Evolutionary conservation across 345 rosid species (phyloP).

Genomic region (Psidium guajava): DNA sequence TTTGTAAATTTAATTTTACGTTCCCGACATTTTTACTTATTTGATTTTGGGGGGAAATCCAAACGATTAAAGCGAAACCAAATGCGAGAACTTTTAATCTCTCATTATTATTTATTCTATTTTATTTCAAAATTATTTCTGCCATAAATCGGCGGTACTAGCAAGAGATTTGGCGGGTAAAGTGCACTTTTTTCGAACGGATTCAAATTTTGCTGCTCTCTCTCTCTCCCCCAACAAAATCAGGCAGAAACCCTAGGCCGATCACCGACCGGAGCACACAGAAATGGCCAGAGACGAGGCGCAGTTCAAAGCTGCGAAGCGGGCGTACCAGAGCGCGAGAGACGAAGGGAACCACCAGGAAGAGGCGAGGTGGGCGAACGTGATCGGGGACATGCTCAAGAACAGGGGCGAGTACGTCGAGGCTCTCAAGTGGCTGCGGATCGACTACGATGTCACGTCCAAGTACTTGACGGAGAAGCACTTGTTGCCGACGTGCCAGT

Average conservation of each 20-base stretch:
- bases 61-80: too few species aligned
- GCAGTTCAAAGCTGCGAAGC: constrained; percentile 44
- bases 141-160: not conserved
- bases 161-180: not conserved
- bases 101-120: not conserved
- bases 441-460: constrained; percentile 61
- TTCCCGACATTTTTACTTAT: not conserved
- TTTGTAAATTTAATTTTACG: not conserved
- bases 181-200: not conserved
- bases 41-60: not conserved
- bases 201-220: not conserved
- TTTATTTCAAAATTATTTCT: not conserved
- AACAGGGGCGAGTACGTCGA: constrained; percentile 82
- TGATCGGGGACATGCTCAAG: constrained; percentile 68
- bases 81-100: not conserved
- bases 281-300: constrained; percentile 40
- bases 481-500: constrained; percentile 77
- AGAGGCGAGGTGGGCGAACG: constrained; percentile 94
- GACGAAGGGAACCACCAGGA: constrained; percentile 69
- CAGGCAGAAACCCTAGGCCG: not conserved
- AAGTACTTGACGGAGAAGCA: constrained; percentile 65
- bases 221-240: not conserved
- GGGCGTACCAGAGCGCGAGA: constrained; percentile 45
- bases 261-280: not conserved
- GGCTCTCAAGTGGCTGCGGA: constrained; percentile 75